Evolutionary conservation across 495 filamentous ascomycete species (phyloP).

Genomic region (Annulohypoxylon maeteangense): DNA sequence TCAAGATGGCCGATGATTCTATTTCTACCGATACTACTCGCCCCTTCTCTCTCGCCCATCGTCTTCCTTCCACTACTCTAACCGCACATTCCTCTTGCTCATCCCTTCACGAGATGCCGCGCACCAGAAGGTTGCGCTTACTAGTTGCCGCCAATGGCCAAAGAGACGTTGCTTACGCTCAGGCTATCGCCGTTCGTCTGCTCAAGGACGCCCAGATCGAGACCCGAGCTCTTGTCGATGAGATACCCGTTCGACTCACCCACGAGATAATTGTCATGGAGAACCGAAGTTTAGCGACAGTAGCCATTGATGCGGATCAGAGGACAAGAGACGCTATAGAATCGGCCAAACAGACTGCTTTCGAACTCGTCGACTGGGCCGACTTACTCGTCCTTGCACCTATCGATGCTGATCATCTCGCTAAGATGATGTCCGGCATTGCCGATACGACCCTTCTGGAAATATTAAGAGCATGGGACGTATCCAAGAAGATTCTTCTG

Average conservation of each 20-base stretch:
- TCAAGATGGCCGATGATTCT: slow-evolving; percentile 44
- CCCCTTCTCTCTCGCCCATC: slow-evolving; percentile 15
- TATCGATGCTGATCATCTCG: slow-evolving; percentile 82
- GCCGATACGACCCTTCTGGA: slow-evolving; percentile 78
- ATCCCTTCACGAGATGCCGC: slow-evolving; percentile 56
- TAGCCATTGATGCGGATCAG: slow-evolving; percentile 43
- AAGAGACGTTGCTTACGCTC: slow-evolving; percentile 62
- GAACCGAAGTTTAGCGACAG: slow-evolving; percentile 52
- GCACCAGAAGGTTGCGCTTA: slow-evolving; percentile 58
- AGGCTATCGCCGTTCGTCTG: slow-evolving; percentile 64
- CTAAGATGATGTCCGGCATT: slow-evolving; percentile 83
- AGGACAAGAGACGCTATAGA: slow-evolving; percentile 56
- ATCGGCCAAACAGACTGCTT: slow-evolving; percentile 63
- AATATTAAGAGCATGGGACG: slow-evolving; percentile 82
- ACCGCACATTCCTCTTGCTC: slow-evolving; percentile 45
- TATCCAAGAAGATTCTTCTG: slow-evolving; percentile 81
- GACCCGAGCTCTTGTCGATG: slow-evolving; percentile 65
- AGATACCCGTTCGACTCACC: slow-evolving; percentile 60
- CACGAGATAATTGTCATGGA: slow-evolving; percentile 63
- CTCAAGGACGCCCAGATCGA: slow-evolving; percentile 66
- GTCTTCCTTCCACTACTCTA: slow-evolving; percentile 25
- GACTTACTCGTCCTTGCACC: slow-evolving; percentile 84
- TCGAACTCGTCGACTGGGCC: slow-evolving; percentile 85
- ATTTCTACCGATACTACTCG: slow-evolving; percentile 23
- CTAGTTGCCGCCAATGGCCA: slow-evolving; percentile 64